These are phyloP conservation scores for Phytopythium litorale DNA, from an alignment of 352 stramenopile genomes.

Conservation along the genomic window DNA sequence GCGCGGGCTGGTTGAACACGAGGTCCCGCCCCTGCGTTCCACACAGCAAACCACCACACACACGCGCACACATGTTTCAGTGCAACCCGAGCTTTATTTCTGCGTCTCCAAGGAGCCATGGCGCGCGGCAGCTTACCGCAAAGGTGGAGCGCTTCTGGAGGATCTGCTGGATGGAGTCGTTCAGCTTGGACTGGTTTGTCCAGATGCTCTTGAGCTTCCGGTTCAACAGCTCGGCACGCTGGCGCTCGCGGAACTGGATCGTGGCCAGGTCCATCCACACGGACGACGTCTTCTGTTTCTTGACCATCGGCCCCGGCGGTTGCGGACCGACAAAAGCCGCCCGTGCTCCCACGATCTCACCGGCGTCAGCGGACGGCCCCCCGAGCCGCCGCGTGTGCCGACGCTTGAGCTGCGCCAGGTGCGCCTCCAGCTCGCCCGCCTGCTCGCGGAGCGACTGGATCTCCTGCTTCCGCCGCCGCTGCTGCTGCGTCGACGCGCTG, in stretches of 20 bases:
- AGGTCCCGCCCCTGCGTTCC: background rate
- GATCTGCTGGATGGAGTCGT: slow-evolving; percentile 19
- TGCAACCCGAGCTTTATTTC: background rate
- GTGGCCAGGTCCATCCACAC: slow-evolving; percentile 18
- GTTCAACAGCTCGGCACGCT: slow-evolving; percentile 24
- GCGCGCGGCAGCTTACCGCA: background rate
- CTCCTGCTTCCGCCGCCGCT: slow-evolving; percentile 28
- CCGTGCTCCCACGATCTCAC: background rate
- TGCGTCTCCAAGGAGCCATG: background rate
- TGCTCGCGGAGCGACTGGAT: slow-evolving; percentile 22
- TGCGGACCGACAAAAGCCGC: background rate
- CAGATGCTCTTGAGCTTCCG: slow-evolving; percentile 31
- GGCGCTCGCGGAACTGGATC: slow-evolving; percentile 21
- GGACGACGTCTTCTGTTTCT: slow-evolving; percentile 1
- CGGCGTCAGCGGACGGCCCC: too few species aligned
- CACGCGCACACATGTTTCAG: background rate
- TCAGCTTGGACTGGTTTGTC: slow-evolving; percentile 27
- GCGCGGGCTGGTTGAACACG: slow-evolving; percentile 6
- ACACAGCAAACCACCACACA: background rate
- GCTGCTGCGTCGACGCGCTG: slow-evolving; percentile 25
- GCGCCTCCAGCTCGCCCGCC: slow-evolving; percentile 21
- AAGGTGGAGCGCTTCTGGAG: slow-evolving; percentile 15
- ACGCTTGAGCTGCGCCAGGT: slow-evolving; percentile 22
- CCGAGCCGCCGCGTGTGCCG: background rate
- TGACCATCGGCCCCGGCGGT: background rate